Evolutionary conservation across 2,329 filamentous ascomycete genomes (phyloP).

Genomic region (Lojkania enalia): DNA sequence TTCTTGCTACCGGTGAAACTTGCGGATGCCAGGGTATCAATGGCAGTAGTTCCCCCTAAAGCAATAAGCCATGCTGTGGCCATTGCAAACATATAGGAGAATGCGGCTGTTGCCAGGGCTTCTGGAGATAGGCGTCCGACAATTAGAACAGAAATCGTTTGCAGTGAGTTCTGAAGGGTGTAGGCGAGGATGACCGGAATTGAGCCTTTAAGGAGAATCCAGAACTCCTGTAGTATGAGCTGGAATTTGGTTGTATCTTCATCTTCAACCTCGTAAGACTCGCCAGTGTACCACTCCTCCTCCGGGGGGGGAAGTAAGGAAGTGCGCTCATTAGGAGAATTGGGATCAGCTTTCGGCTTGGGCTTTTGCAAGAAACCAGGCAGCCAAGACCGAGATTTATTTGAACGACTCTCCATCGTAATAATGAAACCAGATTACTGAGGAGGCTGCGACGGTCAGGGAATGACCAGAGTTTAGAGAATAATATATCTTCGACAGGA

Average conservation of each 20-base stretch:
- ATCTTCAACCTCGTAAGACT: conserved; percentile 45
- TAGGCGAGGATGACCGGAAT: conserved; percentile 83
- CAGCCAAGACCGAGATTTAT: conserved; percentile 32
- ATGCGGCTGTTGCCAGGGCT: conserved; percentile 78
- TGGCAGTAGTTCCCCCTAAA: conserved; percentile 80
- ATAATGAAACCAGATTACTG: background rate
- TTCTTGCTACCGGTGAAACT: conserved; percentile 81
- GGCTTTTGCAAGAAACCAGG: conserved; percentile 29
- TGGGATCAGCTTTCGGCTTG: conserved; percentile 17
- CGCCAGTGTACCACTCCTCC: conserved; percentile 41
- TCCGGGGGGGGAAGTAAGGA: conserved; percentile 49
- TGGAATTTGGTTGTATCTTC: conserved; percentile 38
- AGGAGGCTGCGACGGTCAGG: background rate
- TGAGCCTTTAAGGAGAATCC: conserved; percentile 68
- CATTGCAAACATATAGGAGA: conserved; percentile 94
- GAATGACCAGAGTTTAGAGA: background rate
- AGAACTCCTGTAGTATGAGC: conserved; percentile 62
- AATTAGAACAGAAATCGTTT: conserved; percentile 80
- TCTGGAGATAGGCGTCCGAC: conserved; percentile 79
- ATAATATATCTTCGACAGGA: conserved; percentile 1
- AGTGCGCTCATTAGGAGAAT: conserved; percentile 47
- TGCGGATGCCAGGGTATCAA: conserved; percentile 82
- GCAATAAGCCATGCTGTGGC: conserved; percentile 85
- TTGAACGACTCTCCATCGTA: conserved; percentile 29
- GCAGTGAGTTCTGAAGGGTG: conserved; percentile 80